These are phyloP conservation scores for Thraustotheca clavata DNA, from an alignment of 352 stramenopile genomes.

Conservation along the genomic window DNA sequence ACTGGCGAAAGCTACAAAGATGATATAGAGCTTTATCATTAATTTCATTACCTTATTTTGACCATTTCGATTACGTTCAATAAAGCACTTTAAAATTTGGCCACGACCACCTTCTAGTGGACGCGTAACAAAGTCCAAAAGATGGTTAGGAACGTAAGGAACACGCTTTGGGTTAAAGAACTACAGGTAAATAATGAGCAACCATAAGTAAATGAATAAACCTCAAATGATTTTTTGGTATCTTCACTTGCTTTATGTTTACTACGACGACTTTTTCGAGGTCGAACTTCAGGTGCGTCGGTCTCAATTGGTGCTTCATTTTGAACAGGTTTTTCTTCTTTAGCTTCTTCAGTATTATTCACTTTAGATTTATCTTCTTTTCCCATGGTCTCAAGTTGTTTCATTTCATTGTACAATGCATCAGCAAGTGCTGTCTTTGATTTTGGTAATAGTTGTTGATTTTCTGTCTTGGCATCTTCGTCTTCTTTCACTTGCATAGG, in stretches of 20 bases:
- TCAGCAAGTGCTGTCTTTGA: slow-evolving; percentile 14
- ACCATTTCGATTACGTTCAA: slow-evolving; percentile 71
- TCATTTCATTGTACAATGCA: slow-evolving; percentile 19
- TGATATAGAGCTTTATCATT: background rate
- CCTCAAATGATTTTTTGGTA: slow-evolving; percentile 35
- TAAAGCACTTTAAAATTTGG: slow-evolving; percentile 83
- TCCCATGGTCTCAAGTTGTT: slow-evolving; percentile 12
- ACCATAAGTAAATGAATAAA: background rate
- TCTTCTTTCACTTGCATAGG: slow-evolving; percentile 20
- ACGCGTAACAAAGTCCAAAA: slow-evolving; percentile 71
- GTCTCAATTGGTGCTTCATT: slow-evolving; percentile 27
- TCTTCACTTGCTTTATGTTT: slow-evolving; percentile 45
- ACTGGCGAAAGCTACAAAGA: slow-evolving; percentile 44
- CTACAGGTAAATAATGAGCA: slow-evolving; percentile 13
- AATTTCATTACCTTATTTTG: slow-evolving; percentile 40
- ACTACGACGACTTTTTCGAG: slow-evolving; percentile 40
- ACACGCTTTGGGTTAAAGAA: slow-evolving; percentile 81
- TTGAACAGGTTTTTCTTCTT: slow-evolving; percentile 56
- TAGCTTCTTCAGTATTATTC: slow-evolving; percentile 29
- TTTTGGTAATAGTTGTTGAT: slow-evolving; percentile 24
- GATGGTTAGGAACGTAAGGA: slow-evolving; percentile 68
- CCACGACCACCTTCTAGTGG: slow-evolving; percentile 68
- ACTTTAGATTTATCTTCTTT: slow-evolving; percentile 20
- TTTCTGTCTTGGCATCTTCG: slow-evolving; percentile 23
- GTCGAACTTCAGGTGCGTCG: slow-evolving; percentile 32